Conservation (phyloP, 106 monocot genomes). For the Agapanthus africanus region DNA sequence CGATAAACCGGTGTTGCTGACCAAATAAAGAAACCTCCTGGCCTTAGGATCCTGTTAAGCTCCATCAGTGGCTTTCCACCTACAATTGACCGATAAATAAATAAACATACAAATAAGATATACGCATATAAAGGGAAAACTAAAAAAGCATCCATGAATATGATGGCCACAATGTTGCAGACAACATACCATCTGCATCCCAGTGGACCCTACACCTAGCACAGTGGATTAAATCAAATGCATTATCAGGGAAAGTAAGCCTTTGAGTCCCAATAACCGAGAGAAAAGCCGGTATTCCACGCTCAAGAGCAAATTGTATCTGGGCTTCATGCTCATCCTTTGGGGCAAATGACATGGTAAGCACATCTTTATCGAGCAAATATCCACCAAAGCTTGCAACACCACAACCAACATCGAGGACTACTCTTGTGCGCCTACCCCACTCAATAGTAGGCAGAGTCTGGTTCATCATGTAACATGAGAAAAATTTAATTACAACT, state of each 20-base stretch:
- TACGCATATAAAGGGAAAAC: background rate
- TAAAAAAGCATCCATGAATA: background rate
- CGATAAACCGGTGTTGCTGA: slow-evolving; percentile 99
- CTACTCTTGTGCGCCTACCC: slow-evolving; percentile 76
- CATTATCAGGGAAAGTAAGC: slow-evolving; percentile 77
- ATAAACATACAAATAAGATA: slow-evolving; percentile 1
- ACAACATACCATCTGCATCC: slow-evolving; percentile 77
- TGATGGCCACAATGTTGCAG: background rate
- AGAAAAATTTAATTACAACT: background rate
- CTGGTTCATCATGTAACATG: slow-evolving; percentile 24
- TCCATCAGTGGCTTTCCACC: slow-evolving; percentile 89
- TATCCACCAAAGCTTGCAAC: slow-evolving; percentile 96
- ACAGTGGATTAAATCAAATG: slow-evolving; percentile 84
- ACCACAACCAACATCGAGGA: slow-evolving; percentile 97
- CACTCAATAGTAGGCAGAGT: slow-evolving; percentile 58
- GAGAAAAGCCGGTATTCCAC: slow-evolving; percentile 81
- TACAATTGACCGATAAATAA: slow-evolving; percentile 23
- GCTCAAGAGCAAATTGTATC: slow-evolving; percentile 91
- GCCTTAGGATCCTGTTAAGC: slow-evolving; percentile 85
- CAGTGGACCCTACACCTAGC: slow-evolving; percentile 83
- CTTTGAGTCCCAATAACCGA: slow-evolving; percentile 71
- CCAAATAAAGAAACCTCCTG: slow-evolving; percentile 87
- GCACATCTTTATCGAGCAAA: slow-evolving; percentile 57
- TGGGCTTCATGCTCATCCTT: slow-evolving; percentile 96
- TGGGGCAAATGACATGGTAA: slow-evolving; percentile 87